Percentiles rank a stretch among this genome's conserved stretches.
Conservation (phyloP, 1,284 basidiomycete species). For the Moesziomyces sp. region DNA sequence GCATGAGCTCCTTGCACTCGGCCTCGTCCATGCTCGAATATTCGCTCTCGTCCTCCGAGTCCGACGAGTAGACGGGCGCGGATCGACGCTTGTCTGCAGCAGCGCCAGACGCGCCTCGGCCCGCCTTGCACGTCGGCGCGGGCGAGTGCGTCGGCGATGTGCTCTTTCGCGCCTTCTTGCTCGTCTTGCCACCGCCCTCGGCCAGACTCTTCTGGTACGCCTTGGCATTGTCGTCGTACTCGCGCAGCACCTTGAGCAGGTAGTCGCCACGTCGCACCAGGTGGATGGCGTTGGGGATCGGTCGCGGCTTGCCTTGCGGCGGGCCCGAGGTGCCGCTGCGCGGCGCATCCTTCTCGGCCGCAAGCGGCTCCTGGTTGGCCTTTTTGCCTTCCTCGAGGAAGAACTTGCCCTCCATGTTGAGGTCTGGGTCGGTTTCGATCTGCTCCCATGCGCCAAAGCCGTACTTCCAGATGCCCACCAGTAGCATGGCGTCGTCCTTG, state of each 20-base stretch:
- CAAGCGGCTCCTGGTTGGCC: constrained; percentile 42
- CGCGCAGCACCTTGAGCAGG: constrained; percentile 85
- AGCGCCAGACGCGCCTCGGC: constrained; percentile 12
- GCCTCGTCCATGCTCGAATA: constrained; percentile 88
- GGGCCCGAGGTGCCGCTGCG: constrained; percentile 41
- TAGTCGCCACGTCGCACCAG: constrained; percentile 97
- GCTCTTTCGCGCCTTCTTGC: constrained; percentile 42
- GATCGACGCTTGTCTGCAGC: constrained; percentile 47
- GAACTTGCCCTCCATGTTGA: constrained; percentile 89
- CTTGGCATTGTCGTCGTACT: constrained; percentile 72
- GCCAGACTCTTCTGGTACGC: constrained; percentile 42
- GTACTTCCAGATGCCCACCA: constrained; percentile 91
- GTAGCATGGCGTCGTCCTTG: constrained; percentile 89
- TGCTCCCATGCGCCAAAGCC: constrained; percentile 98
- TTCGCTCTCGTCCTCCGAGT: constrained; percentile 54
- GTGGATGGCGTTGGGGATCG: constrained; percentile 74
- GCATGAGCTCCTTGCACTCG: constrained; percentile 91
- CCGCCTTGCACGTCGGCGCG: constrained; percentile 40
- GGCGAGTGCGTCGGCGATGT: constrained; percentile 44
- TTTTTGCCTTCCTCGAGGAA: constrained; percentile 93
- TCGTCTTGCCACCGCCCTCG: constrained; percentile 28
- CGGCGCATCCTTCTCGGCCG: constrained; percentile 40
- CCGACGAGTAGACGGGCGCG: constrained; percentile 46
- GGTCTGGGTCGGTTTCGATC: constrained; percentile 86
- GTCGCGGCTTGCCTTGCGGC: constrained; percentile 55